A percentile compares a stretch with the other conserved stretches of the same genome.
Conservation (phyloP, 768 basidiomycete genomes). For the Hemileccinum rubropunctum region DNA sequence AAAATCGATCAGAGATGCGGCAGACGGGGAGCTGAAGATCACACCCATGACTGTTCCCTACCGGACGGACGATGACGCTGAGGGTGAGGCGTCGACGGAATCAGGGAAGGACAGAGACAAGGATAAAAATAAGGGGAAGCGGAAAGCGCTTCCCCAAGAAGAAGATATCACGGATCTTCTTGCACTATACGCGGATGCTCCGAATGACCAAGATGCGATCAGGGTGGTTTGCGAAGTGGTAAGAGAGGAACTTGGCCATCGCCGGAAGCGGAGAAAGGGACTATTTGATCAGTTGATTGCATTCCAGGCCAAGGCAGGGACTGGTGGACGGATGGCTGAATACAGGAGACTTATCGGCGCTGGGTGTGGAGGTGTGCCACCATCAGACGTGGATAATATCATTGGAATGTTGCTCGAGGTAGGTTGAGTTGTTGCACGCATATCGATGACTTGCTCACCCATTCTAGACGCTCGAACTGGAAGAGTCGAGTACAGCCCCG, state of each 20-base stretch:
- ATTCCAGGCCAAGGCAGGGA: conserved; percentile 88
- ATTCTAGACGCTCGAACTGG: conserved; percentile 72
- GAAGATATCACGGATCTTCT: conserved; percentile 68
- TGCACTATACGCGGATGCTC: conserved; percentile 53
- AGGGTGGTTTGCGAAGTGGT: conserved; percentile 56
- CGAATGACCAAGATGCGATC: conserved; percentile 54
- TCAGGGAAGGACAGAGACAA: conserved; percentile 39
- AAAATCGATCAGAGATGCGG: conserved; percentile 58
- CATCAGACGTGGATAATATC: conserved; percentile 85
- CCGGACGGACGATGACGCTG: conserved; percentile 45
- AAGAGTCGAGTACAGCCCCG: conserved; percentile 67
- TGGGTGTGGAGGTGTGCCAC: conserved; percentile 83
- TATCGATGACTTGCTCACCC: not conserved
- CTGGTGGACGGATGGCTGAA: conserved; percentile 83
- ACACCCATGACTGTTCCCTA: conserved; percentile 45
- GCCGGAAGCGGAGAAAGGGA: conserved; percentile 64
- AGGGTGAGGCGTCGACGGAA: conserved; percentile 37
- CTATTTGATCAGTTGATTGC: conserved; percentile 74
- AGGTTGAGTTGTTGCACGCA: conserved; percentile 15
- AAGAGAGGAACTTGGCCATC: conserved; percentile 61
- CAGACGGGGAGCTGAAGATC: conserved; percentile 53
- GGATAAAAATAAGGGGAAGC: conserved; percentile 54
- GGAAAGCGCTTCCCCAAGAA: conserved; percentile 43
- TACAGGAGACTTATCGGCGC: conserved; percentile 88
- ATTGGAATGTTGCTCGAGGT: conserved; percentile 85